Evolutionary conservation across 495 filamentous ascomycete species (phyloP).

Genomic region (Neurospora sp.): DNA sequence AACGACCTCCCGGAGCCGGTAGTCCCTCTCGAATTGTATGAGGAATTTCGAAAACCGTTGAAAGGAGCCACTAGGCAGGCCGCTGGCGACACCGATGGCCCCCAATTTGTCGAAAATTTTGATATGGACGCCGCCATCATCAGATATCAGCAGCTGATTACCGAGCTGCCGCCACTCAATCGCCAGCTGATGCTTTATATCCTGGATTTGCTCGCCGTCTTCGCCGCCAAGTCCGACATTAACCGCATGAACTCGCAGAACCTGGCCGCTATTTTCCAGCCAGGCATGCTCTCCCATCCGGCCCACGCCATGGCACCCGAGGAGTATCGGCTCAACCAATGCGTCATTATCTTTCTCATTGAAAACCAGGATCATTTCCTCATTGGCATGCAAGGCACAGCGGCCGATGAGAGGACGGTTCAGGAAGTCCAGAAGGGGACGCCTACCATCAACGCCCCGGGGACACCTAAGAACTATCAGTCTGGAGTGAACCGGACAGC

Average conservation of each 20-base stretch:
- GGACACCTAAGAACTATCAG: slow-evolving; percentile 36
- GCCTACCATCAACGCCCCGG: slow-evolving; percentile 44
- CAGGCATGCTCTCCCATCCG: slow-evolving; percentile 89
- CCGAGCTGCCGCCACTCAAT: slow-evolving; percentile 86
- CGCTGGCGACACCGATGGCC: slow-evolving; percentile 47
- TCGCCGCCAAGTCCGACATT: slow-evolving; percentile 91
- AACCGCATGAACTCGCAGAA: slow-evolving; percentile 96
- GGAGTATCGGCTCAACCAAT: slow-evolving; percentile 91
- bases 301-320: slow-evolving; percentile 87
- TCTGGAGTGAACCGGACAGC: slow-evolving; percentile 57
- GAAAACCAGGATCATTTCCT: slow-evolving; percentile 90
- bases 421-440: slow-evolving; percentile 69
- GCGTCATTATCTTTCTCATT: slow-evolving; percentile 95
- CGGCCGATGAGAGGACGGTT: slow-evolving; percentile 75
- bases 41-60: slow-evolving; percentile 78
- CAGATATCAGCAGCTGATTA: slow-evolving; percentile 82
- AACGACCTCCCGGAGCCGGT: slow-evolving; percentile 95
- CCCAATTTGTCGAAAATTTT: slow-evolving; percentile 54
- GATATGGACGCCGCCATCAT: slow-evolving; percentile 66
- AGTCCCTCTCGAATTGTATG: slow-evolving; percentile 89
- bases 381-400: slow-evolving; percentile 90
- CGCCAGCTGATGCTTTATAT: slow-evolving; percentile 94
- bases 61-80: slow-evolving; percentile 66
- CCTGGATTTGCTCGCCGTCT: slow-evolving; percentile 93
- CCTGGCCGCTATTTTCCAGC: slow-evolving; percentile 96